A percentile compares a stretch with the other conserved stretches of the same genome.
Conservation (phyloP, 2,329 filamentous ascomycete genomes). For the Exserohilum turcica region DNA sequence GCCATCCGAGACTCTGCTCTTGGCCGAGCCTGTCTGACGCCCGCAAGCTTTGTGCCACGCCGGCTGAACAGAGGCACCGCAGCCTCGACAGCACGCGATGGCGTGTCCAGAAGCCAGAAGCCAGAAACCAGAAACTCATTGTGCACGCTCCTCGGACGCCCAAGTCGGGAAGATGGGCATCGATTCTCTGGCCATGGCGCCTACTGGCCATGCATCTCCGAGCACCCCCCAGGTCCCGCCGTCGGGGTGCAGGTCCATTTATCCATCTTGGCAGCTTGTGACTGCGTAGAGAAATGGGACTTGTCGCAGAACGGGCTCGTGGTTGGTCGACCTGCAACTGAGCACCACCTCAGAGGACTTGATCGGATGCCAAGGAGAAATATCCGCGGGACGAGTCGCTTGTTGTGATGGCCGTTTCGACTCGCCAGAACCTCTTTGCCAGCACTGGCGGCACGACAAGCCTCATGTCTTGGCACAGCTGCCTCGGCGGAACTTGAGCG, state of each 20-base stretch:
- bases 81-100: neutral
- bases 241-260: conserved; percentile 21
- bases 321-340: conserved; percentile 1
- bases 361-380: conserved; percentile 13
- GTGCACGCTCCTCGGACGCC: neutral
- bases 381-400: conserved; percentile 22
- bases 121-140: neutral
- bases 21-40: neutral
- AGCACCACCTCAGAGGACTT: neutral
- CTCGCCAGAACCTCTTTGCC: neutral
- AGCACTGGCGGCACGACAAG: conserved; percentile 2
- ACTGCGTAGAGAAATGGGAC: conserved; percentile 8
- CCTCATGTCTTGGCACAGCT: conserved; percentile 3
- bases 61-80: neutral
- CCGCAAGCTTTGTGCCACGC: neutral
- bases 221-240: conserved; percentile 1
- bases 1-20: neutral
- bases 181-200: neutral
- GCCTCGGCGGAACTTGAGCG: neutral
- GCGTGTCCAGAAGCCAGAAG: neutral
- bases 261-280: conserved; percentile 24
- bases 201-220: neutral
- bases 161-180: neutral
- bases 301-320: conserved; percentile 2
- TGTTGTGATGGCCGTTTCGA: conserved; percentile 1